Percentiles rank a stretch among this genome's conserved stretches.
Evolutionary conservation across 73 alveolate species (phyloP).

Genomic region (Tetrahymena malaccensis): DNA sequence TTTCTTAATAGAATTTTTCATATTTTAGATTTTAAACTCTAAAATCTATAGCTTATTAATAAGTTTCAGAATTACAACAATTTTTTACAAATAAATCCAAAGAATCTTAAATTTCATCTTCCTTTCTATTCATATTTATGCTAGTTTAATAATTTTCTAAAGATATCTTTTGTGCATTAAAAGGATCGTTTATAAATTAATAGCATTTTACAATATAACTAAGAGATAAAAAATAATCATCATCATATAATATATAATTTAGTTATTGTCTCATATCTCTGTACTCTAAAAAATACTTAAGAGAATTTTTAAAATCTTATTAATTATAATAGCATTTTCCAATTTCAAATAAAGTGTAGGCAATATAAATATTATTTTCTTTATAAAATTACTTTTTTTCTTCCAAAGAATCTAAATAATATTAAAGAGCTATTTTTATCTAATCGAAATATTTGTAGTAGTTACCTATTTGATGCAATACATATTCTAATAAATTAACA

Average conservation of each 20-base stretch:
- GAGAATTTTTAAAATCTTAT: not conserved
- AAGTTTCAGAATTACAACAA: too few species aligned
- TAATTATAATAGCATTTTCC: not conserved
- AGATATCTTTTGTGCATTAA: not conserved
- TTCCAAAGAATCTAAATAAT: not conserved
- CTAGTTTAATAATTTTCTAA: too few species aligned
- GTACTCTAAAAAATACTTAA: not conserved
- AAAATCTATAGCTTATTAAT: too few species aligned
- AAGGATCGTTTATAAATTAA: not conserved
- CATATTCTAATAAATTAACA: not conserved
- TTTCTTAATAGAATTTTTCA: too few species aligned
- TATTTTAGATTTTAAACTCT: too few species aligned
- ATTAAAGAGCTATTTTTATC: not conserved
- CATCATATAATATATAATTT: not conserved
- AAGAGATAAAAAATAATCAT: not conserved
- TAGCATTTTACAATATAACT: not conserved
- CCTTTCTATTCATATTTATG: too few species aligned
- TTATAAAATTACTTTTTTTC: not conserved
- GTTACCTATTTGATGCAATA: not conserved
- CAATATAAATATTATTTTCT: not conserved
- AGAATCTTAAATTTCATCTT: too few species aligned
- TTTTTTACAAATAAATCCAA: too few species aligned
- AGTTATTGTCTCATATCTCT: not conserved
- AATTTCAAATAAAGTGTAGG: not conserved
- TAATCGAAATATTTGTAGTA: not conserved